phyloP scores from a whole-genome alignment of 139 green algal species.

The Coccomyxa sp. region DNA sequence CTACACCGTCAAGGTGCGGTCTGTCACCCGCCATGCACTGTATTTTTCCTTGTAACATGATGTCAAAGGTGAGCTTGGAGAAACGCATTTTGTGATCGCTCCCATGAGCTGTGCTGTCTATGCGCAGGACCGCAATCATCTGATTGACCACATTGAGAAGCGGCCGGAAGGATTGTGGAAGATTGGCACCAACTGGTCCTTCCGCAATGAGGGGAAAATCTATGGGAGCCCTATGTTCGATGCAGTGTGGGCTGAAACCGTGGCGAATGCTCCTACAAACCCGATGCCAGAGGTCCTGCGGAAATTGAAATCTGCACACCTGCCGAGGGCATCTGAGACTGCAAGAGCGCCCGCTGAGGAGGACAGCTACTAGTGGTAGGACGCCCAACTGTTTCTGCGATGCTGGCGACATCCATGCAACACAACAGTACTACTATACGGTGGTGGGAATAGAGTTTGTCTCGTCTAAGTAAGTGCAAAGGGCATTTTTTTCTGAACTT shows the following conservation, averaged over 20 bases:
- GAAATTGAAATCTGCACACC: background rate
- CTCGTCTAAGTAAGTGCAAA: too few species aligned
- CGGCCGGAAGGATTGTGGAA: conserved; percentile 67
- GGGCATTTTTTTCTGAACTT: too few species aligned
- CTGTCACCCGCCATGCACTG: background rate
- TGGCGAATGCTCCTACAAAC: background rate
- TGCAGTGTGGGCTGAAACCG: conserved; percentile 6
- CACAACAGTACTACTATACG: too few species aligned
- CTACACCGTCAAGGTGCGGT: conserved; percentile 44
- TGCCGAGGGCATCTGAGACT: background rate
- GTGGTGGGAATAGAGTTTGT: too few species aligned
- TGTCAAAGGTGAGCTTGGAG: background rate
- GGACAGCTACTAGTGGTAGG: too few species aligned
- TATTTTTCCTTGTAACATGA: background rate
- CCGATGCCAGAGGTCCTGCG: background rate
- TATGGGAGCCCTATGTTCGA: conserved; percentile 78
- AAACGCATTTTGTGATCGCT: background rate
- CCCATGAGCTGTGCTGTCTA: background rate
- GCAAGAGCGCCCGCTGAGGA: too few species aligned
- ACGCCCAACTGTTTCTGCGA: too few species aligned
- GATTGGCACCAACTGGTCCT: conserved; percentile 55
- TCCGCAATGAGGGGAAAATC: conserved; percentile 78
- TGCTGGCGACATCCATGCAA: too few species aligned
- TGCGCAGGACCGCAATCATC: conserved; percentile 50
- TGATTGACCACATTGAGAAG: conserved; percentile 62